Percentiles rank a stretch among this genome's conserved stretches.
These are phyloP conservation scores for Fusarium fracticaudum DNA, from an alignment of 2,329 filamentous ascomycete genomes.

Conservation along the genomic window DNA sequence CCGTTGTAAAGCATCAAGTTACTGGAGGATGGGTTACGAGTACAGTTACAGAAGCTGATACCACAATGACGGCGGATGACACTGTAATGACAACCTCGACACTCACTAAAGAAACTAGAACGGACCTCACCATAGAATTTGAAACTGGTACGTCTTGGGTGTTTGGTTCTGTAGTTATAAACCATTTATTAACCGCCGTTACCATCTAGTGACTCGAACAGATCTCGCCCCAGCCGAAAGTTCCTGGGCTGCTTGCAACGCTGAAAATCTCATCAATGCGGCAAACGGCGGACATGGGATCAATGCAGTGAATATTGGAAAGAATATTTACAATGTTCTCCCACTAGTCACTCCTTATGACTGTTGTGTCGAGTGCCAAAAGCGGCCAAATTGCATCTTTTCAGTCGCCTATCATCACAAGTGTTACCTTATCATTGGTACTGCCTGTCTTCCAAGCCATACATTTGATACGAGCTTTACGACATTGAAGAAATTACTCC, in stretches of 20 bases:
- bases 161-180: neutral
- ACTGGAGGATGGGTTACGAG: no score
- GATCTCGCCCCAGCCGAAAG: neutral
- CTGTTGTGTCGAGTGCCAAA: neutral
- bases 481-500: neutral
- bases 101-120: neutral
- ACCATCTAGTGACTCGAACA: neutral
- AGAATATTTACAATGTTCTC: neutral
- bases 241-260: neutral
- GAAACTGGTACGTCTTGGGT: neutral
- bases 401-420: neutral
- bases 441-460: neutral
- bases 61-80: neutral
- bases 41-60: neutral
- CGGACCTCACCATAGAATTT: neutral
- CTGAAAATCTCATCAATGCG: neutral
- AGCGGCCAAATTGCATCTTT: neutral
- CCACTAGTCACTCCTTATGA: neutral
- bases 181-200: neutral
- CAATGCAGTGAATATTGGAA: neutral
- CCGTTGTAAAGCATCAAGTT: neutral
- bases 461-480: neutral
- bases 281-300: neutral
- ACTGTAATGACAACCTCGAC: neutral
- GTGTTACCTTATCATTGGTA: neutral